Base-by-base conservation (phyloP, 306 rosid genomes). In the Quercus rubra region DNA sequence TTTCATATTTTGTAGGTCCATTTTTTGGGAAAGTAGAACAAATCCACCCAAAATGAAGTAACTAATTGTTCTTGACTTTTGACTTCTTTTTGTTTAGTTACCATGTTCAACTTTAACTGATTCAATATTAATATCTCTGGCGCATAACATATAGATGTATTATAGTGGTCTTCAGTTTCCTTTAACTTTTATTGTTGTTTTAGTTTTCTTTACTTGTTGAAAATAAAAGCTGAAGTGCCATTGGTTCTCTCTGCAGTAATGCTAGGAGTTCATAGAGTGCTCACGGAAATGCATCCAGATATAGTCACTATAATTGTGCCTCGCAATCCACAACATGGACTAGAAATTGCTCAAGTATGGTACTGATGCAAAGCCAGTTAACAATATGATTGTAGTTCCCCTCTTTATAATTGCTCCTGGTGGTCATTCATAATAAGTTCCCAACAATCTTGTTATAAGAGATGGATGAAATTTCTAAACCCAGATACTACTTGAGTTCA, bases 231-330 rank as follows among this genome's bases (percentile, higher is more conserved):
- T 82, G 57, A 74, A 59, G 63, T 79, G 77, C 38, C 75, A 41
- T 77, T 55, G 52, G 69, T 41, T 49, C 83, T 70, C 19, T 68
- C 79, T 91, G 88, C 99, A 92, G 97, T 91, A 57, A 90, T 91
- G 81, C 84, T 90, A 81, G 86, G 77, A 83, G 91, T 85, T 83
- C 99, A 95, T 79, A 59, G 67, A 75, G 84, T 81, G 73, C 96
- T 92, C 81, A 77, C 69, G 80, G 87, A 85, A 86, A 78, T 77
- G 43, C 88, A 77, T 78, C 92, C 98, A 35, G 79, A 89, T 79
- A 63, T 91, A 73, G 43, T 95, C 79, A 95, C 92, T 54, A 85
- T 95, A 72, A 87, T 95, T 83, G 97, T 88, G 52, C 97, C 97
- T 71, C 92, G 94, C 63, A 87, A 90, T 90, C 95, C 97, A 57